Base-by-base conservation (phyloP, 2,329 filamentous ascomycete genomes). In the Alternaria dauci region DNA sequence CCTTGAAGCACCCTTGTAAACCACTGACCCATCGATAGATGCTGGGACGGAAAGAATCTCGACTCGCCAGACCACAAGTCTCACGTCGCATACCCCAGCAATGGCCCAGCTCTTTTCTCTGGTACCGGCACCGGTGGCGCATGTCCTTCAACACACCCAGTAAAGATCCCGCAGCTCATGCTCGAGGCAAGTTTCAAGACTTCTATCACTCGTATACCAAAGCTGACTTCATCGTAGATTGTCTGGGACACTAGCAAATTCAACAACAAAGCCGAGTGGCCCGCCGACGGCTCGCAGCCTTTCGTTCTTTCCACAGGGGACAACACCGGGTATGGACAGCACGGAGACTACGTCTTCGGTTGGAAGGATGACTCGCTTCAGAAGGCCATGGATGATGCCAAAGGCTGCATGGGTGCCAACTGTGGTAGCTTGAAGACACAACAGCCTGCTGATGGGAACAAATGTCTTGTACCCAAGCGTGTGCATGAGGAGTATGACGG, bases 51-150 rank as follows among this genome's bases (percentile, higher is more conserved):
- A 62, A 78, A 76, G 65, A 83, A 83, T 68, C 61, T 81, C 6
- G 82, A 89, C 74, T 62, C 59, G 3, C 62, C 62, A 2, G 62
- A 62, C 30, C 87, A 89, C 81, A 83, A 83, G 76, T 81, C 81
- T 61, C 87, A 82, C 65, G 79, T 82, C 14, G 75, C 81, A 7
- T 82, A 82, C 55, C 81, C 81, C 1, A 71, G 65, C 26, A 73
- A 63, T 20, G 73, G 72, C 1, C 71, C 72, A 12, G 64, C 67
- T 12, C 8, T 54, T 0, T 74, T 74, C 58, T 65, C 68, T 32
- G 67, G 65, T 51, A 65, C 63, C 46, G 64, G 65, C 30, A 64
- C 64, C 2, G 71, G 70, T 23, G 81, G 81, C 14, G 62, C 71
- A 12, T 82, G 81, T 59, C 81, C 80, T 0, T 70, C 78, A 0